These are phyloP conservation scores for Athelia psychrophila DNA, from an alignment of 1,284 basidiomycete genomes.

Conservation along the genomic window DNA sequence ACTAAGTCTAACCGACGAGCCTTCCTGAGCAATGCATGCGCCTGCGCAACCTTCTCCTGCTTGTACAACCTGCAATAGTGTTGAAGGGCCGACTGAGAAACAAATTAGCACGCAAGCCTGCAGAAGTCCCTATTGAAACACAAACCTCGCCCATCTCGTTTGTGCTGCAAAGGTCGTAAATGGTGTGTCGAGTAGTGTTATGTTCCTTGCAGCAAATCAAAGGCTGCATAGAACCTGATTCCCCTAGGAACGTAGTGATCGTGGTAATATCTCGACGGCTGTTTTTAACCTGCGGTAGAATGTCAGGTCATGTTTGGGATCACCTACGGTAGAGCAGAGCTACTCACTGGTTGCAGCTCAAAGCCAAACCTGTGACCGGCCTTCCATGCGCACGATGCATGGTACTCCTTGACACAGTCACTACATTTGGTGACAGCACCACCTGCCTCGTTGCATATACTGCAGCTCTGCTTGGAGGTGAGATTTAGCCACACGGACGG, in stretches of 20 bases:
- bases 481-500: conserved; percentile 4
- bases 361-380: conserved; percentile 85
- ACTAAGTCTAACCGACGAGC: conserved; percentile 77
- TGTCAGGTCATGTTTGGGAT: conserved; percentile 3
- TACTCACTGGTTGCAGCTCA: conserved; percentile 78
- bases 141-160: conserved; percentile 79
- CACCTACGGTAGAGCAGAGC: conserved; percentile 3
- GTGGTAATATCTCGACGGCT: conserved; percentile 64
- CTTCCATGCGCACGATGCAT: conserved; percentile 89
- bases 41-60: conserved; percentile 63
- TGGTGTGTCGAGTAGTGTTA: conserved; percentile 58
- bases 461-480: conserved; percentile 44
- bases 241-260: conserved; percentile 83
- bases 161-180: conserved; percentile 82
- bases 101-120: conserved; percentile 3
- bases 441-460: conserved; percentile 60
- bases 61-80: conserved; percentile 85
- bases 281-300: conserved; percentile 60
- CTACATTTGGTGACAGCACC: conserved; percentile 85
- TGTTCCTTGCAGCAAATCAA: conserved; percentile 85
- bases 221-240: conserved; percentile 79
- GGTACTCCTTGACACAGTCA: conserved; percentile 80
- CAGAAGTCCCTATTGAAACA: conserved; percentile 6
- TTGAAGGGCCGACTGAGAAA: conserved; percentile 78
- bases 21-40: conserved; percentile 83